phyloP scores from a whole-genome alignment of 108 stramenopile species.

The Nitzschia sp. region DNA sequence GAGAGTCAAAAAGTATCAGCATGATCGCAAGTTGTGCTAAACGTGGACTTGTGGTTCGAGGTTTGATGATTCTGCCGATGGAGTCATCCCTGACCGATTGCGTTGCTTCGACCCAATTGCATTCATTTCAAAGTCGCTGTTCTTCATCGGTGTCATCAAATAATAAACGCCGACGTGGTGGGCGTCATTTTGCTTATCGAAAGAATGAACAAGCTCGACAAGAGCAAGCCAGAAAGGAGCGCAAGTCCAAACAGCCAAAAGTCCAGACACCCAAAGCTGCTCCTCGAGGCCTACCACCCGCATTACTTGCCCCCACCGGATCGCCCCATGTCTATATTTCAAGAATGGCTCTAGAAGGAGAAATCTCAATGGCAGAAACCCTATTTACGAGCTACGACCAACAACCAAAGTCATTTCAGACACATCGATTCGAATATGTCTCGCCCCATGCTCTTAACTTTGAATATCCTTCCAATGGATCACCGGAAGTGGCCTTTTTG shows the following conservation, averaged over 20 bases:
- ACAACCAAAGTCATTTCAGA: conserved; percentile 39
- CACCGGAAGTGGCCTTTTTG: conserved; percentile 89
- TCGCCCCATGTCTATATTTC: conserved; percentile 52
- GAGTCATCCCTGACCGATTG: no score
- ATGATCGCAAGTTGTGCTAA: no score
- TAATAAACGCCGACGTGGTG: background rate
- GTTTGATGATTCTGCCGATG: no score
- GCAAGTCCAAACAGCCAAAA: background rate
- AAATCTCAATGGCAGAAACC: background rate
- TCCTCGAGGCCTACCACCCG: conserved; percentile 13
- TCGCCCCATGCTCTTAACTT: conserved; percentile 48
- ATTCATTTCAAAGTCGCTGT: no score
- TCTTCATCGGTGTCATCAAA: no score
- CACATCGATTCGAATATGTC: conserved; percentile 56
- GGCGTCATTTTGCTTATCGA: conserved; percentile 5
- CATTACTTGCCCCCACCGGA: conserved; percentile 37
- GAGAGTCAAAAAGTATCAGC: no score
- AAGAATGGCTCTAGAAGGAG: conserved; percentile 15
- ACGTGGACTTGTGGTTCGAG: no score
- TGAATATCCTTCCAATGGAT: conserved; percentile 54
- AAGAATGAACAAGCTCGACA: background rate
- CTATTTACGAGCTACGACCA: conserved; percentile 4
- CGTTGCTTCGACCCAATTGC: no score
- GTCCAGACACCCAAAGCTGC: background rate
- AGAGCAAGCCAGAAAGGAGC: conserved; percentile 5